These are phyloP conservation scores for Adansonia digitata DNA, from an alignment of 345 rosid species.

Conservation along the genomic window DNA sequence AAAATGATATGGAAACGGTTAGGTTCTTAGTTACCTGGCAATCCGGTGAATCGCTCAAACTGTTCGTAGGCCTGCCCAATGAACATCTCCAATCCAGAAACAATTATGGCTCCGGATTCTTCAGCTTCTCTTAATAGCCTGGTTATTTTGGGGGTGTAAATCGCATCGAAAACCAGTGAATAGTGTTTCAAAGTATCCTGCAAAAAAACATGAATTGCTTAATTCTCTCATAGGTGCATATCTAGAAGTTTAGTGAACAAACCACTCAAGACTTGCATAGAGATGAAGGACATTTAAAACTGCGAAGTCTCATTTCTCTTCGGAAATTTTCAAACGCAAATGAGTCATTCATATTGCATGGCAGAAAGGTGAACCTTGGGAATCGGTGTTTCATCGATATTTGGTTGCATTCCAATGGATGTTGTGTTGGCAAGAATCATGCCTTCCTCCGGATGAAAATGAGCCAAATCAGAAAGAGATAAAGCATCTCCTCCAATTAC, in stretches of 20 bases:
- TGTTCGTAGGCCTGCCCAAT: constrained; percentile 87
- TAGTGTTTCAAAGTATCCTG: constrained; percentile 71
- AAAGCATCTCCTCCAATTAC: constrained; percentile 69
- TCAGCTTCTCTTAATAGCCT: constrained; percentile 76
- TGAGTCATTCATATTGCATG: background rate
- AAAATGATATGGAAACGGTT: background rate
- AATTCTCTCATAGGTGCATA: background rate
- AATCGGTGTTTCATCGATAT: constrained; percentile 74
- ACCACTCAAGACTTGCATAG: background rate
- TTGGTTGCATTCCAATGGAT: constrained; percentile 94
- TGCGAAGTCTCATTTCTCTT: background rate
- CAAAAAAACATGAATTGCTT: constrained; percentile 10
- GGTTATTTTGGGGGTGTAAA: constrained; percentile 81
- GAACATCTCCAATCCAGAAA: constrained; percentile 86
- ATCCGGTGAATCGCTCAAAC: constrained; percentile 75
- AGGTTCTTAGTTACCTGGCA: constrained; percentile 45
- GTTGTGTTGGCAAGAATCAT: constrained; percentile 95
- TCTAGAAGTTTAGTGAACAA: background rate
- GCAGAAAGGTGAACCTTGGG: constrained; percentile 51
- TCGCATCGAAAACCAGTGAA: constrained; percentile 77
- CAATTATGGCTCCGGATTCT: constrained; percentile 67
- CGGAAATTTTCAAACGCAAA: background rate
- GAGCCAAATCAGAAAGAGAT: constrained; percentile 61
- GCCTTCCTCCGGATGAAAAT: constrained; percentile 63
- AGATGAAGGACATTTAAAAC: background rate